These are phyloP conservation scores for Cladobotryum mycophilum DNA, from an alignment of 2,329 filamentous ascomycete genomes.

Conservation along the genomic window DNA sequence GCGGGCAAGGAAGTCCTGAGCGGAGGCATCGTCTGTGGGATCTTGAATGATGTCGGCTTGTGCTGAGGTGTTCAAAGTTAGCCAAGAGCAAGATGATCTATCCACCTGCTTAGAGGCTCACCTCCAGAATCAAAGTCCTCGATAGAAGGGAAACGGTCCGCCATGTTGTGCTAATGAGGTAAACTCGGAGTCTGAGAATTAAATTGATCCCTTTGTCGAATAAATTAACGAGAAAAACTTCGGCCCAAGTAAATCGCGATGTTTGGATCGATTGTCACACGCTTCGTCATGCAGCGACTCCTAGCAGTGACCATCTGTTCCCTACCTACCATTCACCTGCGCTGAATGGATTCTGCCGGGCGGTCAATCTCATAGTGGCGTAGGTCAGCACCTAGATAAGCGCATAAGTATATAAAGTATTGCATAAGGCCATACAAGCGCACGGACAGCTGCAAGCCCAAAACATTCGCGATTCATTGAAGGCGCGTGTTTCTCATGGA, in stretches of 20 bases:
- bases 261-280: background rate
- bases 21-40: conserved; percentile 51
- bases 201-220: background rate
- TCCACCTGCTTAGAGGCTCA: conserved; percentile 28
- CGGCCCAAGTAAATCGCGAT: conserved; percentile 3
- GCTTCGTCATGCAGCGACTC: background rate
- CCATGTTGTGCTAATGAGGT: conserved; percentile 46
- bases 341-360: conserved; percentile 29
- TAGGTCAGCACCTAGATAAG: conserved; percentile 2
- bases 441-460: conserved; percentile 14
- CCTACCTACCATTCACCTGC: conserved; percentile 9
- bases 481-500: too few relatives aligned
- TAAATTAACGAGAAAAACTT: background rate
- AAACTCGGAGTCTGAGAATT: background rate
- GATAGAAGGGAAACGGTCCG: conserved; percentile 71
- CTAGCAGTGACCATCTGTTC: conserved; percentile 12
- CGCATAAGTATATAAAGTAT: conserved; percentile 8
- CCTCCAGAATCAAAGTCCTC: conserved; percentile 69
- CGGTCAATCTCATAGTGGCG: conserved; percentile 21
- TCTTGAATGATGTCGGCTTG: conserved; percentile 60
- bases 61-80: conserved; percentile 39
- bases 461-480: too few relatives aligned
- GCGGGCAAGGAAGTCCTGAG: conserved; percentile 82
- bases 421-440: conserved; percentile 16
- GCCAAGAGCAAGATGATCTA: conserved; percentile 5